A percentile compares a stretch with the other conserved stretches of the same genome.
Conservation (phyloP, 148 eudicot genomes). For the Vaccinium corymbosum region DNA sequence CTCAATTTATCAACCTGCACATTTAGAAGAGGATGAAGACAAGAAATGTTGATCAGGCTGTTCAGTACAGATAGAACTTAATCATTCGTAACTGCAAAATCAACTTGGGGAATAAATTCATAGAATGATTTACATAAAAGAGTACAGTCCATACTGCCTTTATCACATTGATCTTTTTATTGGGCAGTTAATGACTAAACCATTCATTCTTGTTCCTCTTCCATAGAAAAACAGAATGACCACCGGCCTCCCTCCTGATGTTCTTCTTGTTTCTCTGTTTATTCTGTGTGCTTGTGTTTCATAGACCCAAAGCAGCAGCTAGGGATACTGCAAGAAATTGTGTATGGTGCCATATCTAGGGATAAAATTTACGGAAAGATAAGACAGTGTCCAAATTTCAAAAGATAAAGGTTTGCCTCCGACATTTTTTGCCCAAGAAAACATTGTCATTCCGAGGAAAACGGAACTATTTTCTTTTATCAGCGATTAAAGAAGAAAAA, state of each 20-base stretch:
- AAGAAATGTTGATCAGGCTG: not conserved
- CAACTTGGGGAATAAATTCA: not conserved
- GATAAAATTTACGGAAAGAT: not conserved
- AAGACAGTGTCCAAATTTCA: not conserved
- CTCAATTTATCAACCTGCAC: slow-evolving; percentile 74
- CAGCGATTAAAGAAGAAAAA: not conserved
- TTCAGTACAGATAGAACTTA: not conserved
- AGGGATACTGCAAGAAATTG: not conserved
- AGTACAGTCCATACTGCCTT: not conserved
- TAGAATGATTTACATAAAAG: not conserved
- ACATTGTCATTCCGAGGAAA: not conserved
- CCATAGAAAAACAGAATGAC: not conserved
- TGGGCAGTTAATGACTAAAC: not conserved
- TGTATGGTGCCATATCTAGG: not conserved
- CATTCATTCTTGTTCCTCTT: not conserved
- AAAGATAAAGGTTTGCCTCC: not conserved
- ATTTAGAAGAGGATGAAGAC: not conserved
- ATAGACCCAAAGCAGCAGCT: not conserved
- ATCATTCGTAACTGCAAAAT: slow-evolving; percentile 5
- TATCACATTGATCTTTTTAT: not conserved
- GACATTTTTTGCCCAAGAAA: not conserved
- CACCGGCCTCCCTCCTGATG: not conserved
- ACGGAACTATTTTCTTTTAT: slow-evolving; percentile 18
- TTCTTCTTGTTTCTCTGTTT: not conserved
- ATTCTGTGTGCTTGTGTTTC: not conserved